Evolutionary conservation across 306 rosid species (phyloP).

Genomic region (Abrus pulchellus): DNA sequence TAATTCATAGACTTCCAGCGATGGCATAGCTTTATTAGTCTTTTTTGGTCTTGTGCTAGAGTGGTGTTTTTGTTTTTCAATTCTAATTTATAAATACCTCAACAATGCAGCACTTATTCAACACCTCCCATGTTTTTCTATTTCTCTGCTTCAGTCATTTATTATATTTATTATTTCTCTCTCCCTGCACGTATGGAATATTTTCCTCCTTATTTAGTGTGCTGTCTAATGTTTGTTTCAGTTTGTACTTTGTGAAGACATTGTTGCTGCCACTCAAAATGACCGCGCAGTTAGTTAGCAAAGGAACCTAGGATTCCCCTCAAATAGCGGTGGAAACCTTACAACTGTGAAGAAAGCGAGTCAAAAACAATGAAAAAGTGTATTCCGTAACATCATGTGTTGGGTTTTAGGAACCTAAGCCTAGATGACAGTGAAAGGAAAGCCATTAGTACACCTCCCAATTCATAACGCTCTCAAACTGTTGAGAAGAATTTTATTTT

Average conservation of each 20-base stretch:
- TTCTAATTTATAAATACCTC: no score
- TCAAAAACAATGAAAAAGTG: background rate
- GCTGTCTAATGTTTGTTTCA: background rate
- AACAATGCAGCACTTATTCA: no score
- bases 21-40: no score
- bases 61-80: background rate
- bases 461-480: background rate
- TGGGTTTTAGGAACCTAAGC: background rate
- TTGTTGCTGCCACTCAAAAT: background rate
- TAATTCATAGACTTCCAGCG: no score
- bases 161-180: no score
- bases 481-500: background rate
- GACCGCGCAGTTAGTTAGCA: background rate
- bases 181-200: no score
- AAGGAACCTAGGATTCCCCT: constrained; percentile 37
- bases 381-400: background rate
- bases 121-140: no score
- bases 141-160: no score
- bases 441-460: background rate
- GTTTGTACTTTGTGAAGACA: background rate
- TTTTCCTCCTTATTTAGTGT: background rate
- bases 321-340: background rate
- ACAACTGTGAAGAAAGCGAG: background rate
- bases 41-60: no score
- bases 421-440: constrained; percentile 21